Evolutionary conservation across 768 basidiomycete species (phyloP).

Genomic region (Cystofilobasidium capitatum): DNA sequence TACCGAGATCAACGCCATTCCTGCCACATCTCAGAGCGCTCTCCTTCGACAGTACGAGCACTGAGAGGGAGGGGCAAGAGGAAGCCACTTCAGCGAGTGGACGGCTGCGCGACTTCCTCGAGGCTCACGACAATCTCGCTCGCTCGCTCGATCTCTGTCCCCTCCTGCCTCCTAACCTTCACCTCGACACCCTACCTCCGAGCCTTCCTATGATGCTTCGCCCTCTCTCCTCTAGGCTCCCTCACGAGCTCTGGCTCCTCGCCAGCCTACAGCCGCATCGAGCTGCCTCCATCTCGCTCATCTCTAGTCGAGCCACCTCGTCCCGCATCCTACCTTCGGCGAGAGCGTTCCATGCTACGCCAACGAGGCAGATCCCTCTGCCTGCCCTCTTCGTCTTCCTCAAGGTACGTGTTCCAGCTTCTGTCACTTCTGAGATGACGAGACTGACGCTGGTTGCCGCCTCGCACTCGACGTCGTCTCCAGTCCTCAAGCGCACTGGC

Average conservation of each 20-base stretch:
- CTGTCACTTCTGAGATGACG: background rate
- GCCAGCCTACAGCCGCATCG: background rate
- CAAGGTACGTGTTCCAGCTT: background rate
- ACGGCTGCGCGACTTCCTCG: no score
- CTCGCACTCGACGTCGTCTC: no score
- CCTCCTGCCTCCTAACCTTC: background rate
- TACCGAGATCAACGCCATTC: no score
- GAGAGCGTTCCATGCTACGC: background rate
- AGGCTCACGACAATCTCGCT: no score
- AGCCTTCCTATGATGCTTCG: background rate
- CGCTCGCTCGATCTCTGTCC: no score
- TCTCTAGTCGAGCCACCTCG: no score
- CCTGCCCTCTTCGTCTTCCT: background rate
- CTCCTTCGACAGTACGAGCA: no score
- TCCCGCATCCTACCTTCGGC: no score
- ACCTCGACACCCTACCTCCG: background rate
- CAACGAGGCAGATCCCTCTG: background rate
- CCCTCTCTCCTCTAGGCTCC: background rate
- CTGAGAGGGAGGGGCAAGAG: no score
- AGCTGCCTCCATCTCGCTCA: background rate
- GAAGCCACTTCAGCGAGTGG: no score
- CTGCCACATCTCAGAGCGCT: no score
- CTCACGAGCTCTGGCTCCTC: constrained; percentile 1
- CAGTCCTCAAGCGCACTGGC: constrained; percentile 12
- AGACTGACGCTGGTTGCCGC: no score